phyloP scores from a whole-genome alignment of 2,329 filamentous ascomycete species.

The Cercospora zeae-maydis region DNA sequence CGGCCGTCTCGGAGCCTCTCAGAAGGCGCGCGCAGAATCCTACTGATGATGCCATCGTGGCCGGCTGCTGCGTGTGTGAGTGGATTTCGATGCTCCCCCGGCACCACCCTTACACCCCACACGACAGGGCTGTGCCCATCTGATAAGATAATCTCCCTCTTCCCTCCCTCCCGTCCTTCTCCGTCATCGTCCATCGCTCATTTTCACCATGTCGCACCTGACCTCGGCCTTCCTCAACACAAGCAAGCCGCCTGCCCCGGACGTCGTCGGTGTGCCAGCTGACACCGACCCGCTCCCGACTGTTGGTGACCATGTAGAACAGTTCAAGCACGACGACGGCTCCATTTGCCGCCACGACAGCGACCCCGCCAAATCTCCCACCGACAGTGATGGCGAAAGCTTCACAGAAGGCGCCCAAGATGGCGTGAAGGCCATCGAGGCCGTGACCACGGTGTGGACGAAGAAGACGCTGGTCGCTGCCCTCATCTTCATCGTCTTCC shows the following conservation, averaged over 20 bases:
- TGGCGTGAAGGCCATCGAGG: constrained; percentile 42
- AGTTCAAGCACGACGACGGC: constrained; percentile 2
- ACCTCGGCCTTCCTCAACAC: constrained; percentile 1
- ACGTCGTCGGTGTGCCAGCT: background rate
- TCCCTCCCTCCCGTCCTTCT: background rate
- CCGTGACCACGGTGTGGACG: constrained; percentile 42
- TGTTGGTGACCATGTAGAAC: background rate
- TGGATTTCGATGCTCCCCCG: background rate
- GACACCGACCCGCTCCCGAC: background rate
- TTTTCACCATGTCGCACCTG: background rate
- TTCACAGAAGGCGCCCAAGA: constrained; percentile 30
- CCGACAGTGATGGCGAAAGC: constrained; percentile 5
- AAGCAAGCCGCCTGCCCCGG: constrained; percentile 5
- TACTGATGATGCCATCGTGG: background rate
- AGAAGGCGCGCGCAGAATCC: background rate
- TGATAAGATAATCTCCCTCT: constrained; percentile 2
- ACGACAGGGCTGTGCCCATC: background rate
- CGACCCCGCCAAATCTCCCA: background rate
- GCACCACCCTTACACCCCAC: background rate
- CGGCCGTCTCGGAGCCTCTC: background rate
- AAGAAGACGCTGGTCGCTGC: constrained; percentile 28
- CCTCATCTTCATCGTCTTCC: constrained; percentile 33
- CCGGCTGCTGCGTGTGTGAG: background rate
- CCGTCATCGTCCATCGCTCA: background rate
- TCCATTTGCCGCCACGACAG: background rate